A percentile compares a stretch with the other conserved stretches of the same genome.
Conservation (phyloP, 2,329 filamentous ascomycete genomes). For the Apiospora saccharicola region DNA sequence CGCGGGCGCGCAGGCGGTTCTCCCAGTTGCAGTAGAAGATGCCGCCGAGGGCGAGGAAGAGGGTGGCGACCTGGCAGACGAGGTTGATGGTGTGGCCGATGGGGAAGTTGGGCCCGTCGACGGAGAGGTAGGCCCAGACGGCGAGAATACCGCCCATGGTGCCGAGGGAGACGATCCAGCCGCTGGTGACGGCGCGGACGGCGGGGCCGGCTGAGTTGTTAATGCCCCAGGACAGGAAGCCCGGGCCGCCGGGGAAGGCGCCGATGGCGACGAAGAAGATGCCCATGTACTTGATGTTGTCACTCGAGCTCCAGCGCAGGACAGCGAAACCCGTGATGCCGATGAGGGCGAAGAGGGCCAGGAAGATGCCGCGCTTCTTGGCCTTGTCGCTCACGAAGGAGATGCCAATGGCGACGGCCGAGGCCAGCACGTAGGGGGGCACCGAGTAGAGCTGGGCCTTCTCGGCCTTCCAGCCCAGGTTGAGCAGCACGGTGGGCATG, state of each 20-base stretch:
- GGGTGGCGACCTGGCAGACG: conserved; percentile 53
- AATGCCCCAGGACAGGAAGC: conserved; percentile 64
- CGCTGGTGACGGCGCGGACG: conserved; percentile 62
- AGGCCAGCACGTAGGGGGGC: conserved; percentile 52
- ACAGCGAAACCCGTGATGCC: conserved; percentile 60
- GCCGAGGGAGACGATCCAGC: conserved; percentile 62
- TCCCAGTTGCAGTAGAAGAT: conserved; percentile 62
- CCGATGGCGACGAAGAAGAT: conserved; percentile 64
- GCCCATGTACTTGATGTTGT: conserved; percentile 52
- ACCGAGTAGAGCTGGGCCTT: conserved; percentile 53
- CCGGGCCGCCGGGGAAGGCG: conserved; percentile 65
- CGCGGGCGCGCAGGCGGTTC: conserved; percentile 55
- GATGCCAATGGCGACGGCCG: conserved; percentile 48
- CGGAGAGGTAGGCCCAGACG: conserved; percentile 60
- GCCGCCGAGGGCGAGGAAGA: conserved; percentile 54
- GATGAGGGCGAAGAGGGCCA: conserved; percentile 49
- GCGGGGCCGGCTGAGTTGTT: conserved; percentile 66
- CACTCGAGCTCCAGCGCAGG: conserved; percentile 51
- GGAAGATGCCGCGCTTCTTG: conserved; percentile 50
- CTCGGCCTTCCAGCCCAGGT: conserved; percentile 49
- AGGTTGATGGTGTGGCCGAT: conserved; percentile 66
- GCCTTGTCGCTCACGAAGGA: conserved; percentile 52
- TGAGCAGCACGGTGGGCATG: conserved; percentile 55
- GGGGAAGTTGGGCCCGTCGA: conserved; percentile 54
- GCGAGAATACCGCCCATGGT: conserved; percentile 65